A percentile compares a stretch with the other conserved stretches of the same genome.
Evolutionary conservation across 2,329 filamentous ascomycete genomes (phyloP).

Genomic region (Aureobasidium sp.): DNA sequence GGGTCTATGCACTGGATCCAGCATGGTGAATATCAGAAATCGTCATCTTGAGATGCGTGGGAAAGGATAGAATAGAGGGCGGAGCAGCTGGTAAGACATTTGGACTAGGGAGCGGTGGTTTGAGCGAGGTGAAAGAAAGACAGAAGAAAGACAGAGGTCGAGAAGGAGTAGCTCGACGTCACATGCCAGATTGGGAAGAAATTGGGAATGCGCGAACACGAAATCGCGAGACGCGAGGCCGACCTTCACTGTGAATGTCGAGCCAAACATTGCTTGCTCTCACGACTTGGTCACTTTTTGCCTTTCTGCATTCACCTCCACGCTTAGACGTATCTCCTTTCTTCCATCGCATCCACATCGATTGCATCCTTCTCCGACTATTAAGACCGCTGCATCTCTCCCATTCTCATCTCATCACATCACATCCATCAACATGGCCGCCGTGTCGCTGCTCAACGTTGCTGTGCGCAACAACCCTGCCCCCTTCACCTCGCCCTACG

Average conservation of each 20-base stretch:
- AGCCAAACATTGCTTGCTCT: slow-evolving; percentile 5
- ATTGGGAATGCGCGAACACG: not conserved
- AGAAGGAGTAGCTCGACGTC: not conserved
- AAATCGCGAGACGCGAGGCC: not conserved
- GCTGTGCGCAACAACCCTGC: slow-evolving; percentile 97
- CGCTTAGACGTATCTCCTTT: not conserved
- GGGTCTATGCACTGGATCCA: not conserved
- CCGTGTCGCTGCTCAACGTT: slow-evolving; percentile 91
- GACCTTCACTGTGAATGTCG: not conserved
- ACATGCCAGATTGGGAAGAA: not conserved
- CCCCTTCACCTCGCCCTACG: slow-evolving; percentile 83
- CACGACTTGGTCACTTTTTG: not conserved
- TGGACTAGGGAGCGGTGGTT: not conserved
- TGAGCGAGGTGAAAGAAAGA: not conserved
- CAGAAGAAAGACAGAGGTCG: not conserved
- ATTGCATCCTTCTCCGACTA: not conserved
- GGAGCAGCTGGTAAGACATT: not conserved
- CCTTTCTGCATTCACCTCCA: not conserved
- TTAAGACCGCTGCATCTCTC: not conserved
- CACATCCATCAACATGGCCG: slow-evolving; percentile 60
- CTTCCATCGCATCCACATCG: not conserved
- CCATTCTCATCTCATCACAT: not conserved
- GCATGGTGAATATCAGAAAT: not conserved
- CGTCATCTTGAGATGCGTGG: no score
- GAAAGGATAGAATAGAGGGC: not conserved